Percentiles rank a stretch among this genome's conserved stretches.
These are phyloP conservation scores for Paspalum vaginatum DNA, from an alignment of 176 grass and related monocot genomes.

Conservation along the genomic window DNA sequence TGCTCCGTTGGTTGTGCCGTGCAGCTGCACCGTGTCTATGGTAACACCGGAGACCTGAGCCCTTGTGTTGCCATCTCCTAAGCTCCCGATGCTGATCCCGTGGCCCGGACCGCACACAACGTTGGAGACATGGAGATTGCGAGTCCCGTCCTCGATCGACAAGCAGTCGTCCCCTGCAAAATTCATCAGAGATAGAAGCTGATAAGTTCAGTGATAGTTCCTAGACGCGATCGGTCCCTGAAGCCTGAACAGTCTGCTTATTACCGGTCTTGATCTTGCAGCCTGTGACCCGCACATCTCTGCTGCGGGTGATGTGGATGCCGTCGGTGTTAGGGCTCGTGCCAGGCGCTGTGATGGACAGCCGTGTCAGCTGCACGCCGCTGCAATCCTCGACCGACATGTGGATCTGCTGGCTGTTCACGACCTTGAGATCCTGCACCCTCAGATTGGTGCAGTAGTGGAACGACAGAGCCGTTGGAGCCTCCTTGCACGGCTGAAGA, in stretches of 20 bases:
- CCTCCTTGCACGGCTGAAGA: conserved; percentile 63
- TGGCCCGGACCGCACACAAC: conserved; percentile 43
- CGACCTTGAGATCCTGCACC: conserved; percentile 26
- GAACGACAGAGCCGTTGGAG: conserved; percentile 56
- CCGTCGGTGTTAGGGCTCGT: conserved; percentile 51
- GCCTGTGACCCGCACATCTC: conserved; percentile 12
- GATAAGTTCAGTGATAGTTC: not conserved
- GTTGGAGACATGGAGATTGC: conserved; percentile 24
- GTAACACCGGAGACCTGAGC: conserved; percentile 49
- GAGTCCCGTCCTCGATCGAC: conserved; percentile 40
- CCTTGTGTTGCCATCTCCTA: conserved; percentile 36
- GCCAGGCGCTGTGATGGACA: conserved; percentile 37
- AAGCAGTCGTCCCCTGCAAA: conserved; percentile 44
- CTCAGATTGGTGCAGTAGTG: conserved; percentile 26
- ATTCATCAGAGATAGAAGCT: not conserved
- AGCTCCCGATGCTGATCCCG: conserved; percentile 62
- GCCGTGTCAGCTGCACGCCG: not conserved
- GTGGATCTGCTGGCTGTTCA: conserved; percentile 59
- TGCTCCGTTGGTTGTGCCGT: conserved; percentile 58
- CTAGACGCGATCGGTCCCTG: not conserved
- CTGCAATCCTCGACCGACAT: conserved; percentile 46
- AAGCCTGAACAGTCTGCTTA: not conserved
- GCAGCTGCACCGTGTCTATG: conserved; percentile 44
- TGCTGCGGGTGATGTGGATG: conserved; percentile 50
- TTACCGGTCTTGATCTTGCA: conserved; percentile 53